Evolutionary conservation across 2,329 filamentous ascomycete genomes (phyloP).

Genomic region (Fusarium equiseti): DNA sequence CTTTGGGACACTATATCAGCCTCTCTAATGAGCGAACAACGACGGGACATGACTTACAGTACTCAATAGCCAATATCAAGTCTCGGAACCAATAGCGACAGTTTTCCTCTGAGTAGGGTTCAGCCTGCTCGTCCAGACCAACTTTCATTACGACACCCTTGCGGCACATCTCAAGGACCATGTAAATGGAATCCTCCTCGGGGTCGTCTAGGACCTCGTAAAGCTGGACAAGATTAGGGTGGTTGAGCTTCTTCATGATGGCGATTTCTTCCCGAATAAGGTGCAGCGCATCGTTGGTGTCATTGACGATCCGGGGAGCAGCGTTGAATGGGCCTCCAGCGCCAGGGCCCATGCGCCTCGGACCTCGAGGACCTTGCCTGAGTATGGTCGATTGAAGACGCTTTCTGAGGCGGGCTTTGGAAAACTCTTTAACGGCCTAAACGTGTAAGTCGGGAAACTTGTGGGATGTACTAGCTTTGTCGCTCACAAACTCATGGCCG

Average conservation of each 20-base stretch:
- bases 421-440: slow-evolving; percentile 97
- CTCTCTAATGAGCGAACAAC: no score
- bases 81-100: slow-evolving; percentile 96
- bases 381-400: slow-evolving; percentile 91
- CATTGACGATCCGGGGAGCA: slow-evolving; percentile 58
- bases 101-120: slow-evolving; percentile 83
- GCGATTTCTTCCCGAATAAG: slow-evolving; percentile 96
- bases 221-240: slow-evolving; percentile 91
- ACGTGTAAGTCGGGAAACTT: slow-evolving; percentile 27
- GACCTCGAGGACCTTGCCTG: slow-evolving; percentile 59
- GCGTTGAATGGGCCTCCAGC: slow-evolving; percentile 45
- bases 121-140: slow-evolving; percentile 82
- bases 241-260: slow-evolving; percentile 98
- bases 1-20: slow-evolving; percentile 54
- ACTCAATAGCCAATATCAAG: slow-evolving; percentile 93
- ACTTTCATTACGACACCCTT: slow-evolving; percentile 98
- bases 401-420: slow-evolving; percentile 89
- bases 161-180: slow-evolving; percentile 99
- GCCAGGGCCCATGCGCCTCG: slow-evolving; percentile 48
- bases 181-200: slow-evolving; percentile 94
- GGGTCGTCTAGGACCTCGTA: slow-evolving; percentile 97
- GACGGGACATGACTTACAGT: slow-evolving; percentile 67
- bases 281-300: slow-evolving; percentile 78
- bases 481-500: slow-evolving; percentile 88
- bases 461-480: neutral